Conservation (phyloP, 2,329 filamentous ascomycete species). For the Paracoccidioides lutzii region DNA sequence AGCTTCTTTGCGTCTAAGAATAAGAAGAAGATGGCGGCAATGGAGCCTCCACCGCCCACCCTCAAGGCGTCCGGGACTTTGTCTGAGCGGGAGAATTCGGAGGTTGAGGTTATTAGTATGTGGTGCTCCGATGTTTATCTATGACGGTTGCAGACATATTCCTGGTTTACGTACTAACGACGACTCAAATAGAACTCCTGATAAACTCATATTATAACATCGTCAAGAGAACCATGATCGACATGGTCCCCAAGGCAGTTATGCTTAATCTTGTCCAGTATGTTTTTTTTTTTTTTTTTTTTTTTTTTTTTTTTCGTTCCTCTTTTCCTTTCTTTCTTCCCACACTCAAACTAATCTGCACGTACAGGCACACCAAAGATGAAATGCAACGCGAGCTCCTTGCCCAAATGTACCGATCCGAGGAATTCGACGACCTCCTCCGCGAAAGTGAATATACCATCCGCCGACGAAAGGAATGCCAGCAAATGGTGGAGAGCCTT, state of each 20-base stretch:
- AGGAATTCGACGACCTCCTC: slow-evolving; percentile 81
- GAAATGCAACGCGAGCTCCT: slow-evolving; percentile 97
- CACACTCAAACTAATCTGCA: neutral
- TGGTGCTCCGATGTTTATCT: slow-evolving; percentile 15
- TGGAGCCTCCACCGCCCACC: slow-evolving; percentile 86
- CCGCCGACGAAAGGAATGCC: slow-evolving; percentile 89
- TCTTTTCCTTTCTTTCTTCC: neutral
- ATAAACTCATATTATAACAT: slow-evolving; percentile 98
- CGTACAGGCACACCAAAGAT: slow-evolving; percentile 72
- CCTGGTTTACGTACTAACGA: slow-evolving; percentile 5
- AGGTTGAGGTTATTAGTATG: slow-evolving; percentile 96
- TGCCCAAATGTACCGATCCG: slow-evolving; percentile 91
- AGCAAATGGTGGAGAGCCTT: slow-evolving; percentile 96
- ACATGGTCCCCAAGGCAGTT: slow-evolving; percentile 99
- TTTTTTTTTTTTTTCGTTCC: no score
- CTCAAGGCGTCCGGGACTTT: slow-evolving; percentile 90
- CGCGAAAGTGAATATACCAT: slow-evolving; percentile 98
- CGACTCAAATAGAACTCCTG: slow-evolving; percentile 55
- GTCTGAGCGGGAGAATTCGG: slow-evolving; percentile 84
- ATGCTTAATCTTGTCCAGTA: slow-evolving; percentile 96
- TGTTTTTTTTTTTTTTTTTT: slow-evolving; percentile 28
- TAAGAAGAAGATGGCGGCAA: slow-evolving; percentile 99
- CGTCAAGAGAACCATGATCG: slow-evolving; percentile 94
- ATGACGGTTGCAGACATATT: neutral
- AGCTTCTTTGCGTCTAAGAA: slow-evolving; percentile 99